These are phyloP conservation scores for Eutrema heterophyllum DNA, from an alignment of 345 rosid genomes.

Conservation along the genomic window DNA sequence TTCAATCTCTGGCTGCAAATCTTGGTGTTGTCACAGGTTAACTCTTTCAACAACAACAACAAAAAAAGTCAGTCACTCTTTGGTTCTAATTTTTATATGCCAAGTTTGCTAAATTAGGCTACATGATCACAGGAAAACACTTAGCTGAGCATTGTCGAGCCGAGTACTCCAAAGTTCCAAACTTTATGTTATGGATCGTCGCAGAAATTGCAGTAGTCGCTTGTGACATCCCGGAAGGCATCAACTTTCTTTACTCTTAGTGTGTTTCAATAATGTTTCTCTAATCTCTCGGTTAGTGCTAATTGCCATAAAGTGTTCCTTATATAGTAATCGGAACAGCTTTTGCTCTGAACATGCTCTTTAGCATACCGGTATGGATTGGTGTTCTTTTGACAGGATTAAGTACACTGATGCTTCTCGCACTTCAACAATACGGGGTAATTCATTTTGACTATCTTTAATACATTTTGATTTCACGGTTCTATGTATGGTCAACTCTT, in stretches of 20 bases:
- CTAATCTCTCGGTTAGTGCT: not conserved
- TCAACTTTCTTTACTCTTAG: slow-evolving; percentile 6
- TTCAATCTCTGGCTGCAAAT: slow-evolving; percentile 93
- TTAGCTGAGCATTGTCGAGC: slow-evolving; percentile 87
- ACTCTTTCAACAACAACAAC: not conserved
- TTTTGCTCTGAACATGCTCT: slow-evolving; percentile 95
- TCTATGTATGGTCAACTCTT: not conserved
- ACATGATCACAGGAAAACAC: slow-evolving; percentile 58
- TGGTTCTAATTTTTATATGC: not conserved
- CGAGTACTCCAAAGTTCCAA: slow-evolving; percentile 73
- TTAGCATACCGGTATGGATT: slow-evolving; percentile 77
- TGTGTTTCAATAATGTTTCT: not conserved
- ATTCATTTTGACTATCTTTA: not conserved
- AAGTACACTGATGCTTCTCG: slow-evolving; percentile 80
- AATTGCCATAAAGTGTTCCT: not conserved
- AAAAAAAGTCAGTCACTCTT: not conserved
- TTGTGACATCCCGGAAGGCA: slow-evolving; percentile 97
- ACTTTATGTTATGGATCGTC: slow-evolving; percentile 76
- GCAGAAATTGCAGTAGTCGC: slow-evolving; percentile 94
- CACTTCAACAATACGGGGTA: slow-evolving; percentile 86
- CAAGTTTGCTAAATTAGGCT: not conserved
- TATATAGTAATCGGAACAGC: slow-evolving; percentile 88
- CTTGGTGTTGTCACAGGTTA: slow-evolving; percentile 93
- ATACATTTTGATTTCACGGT: not conserved
- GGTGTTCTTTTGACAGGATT: slow-evolving; percentile 93